Evolutionary conservation across 2,329 filamentous ascomycete genomes (phyloP), one percentile per base, ranked within the genome.

Genomic region (Colletotrichum incanum): DNA sequence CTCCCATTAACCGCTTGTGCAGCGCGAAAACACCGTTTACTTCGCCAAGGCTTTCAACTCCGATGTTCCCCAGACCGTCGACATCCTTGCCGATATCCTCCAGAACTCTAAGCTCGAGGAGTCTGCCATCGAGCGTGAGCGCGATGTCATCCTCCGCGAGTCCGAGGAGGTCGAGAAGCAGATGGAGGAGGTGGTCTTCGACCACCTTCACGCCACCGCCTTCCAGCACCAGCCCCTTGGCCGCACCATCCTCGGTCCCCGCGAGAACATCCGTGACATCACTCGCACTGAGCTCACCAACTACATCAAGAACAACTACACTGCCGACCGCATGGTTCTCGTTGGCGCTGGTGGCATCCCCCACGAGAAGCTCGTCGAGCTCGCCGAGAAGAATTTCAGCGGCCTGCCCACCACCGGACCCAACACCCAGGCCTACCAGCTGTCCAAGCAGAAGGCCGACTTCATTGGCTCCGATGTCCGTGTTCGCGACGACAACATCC

Each of bases 261-360:
- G 95, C 86, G 92, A 99, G 89, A 99, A 99, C 90, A 99, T 99
- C 84, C 91, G 95, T 84, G 95, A 93, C 85, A 99, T 99, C 86
- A 93, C 93, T 85, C 93, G 95, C 80, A 91, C 94, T 79, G 96
- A 99, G 85, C 90, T 99, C 78, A 87, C 89, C 84, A 93, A 93
- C 88, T 99, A 99, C 88, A 98, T 99, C 90, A 98, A 97, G 90
- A 96, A 91, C 87, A 99, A 99, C 91, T 99, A 99, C 90, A 98
- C 95, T 71, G 96, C 96, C 76, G 96, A 99, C 87, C 95, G 97
- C 84, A 99, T 99, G 96, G 96, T 99, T 76, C 93, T 99, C 59
- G 96, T 98, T 78, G 95, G 95, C 82, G 93, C 96, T 76, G 96
- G 96, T 84, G 96, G 96, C 79, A 89, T 99, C 76, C 94, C 96